Percentiles rank a stretch among this genome's conserved stretches.
Conservation (phyloP, 2,329 filamentous ascomycete species). For the Calonectria pseudoreteaudii region DNA sequence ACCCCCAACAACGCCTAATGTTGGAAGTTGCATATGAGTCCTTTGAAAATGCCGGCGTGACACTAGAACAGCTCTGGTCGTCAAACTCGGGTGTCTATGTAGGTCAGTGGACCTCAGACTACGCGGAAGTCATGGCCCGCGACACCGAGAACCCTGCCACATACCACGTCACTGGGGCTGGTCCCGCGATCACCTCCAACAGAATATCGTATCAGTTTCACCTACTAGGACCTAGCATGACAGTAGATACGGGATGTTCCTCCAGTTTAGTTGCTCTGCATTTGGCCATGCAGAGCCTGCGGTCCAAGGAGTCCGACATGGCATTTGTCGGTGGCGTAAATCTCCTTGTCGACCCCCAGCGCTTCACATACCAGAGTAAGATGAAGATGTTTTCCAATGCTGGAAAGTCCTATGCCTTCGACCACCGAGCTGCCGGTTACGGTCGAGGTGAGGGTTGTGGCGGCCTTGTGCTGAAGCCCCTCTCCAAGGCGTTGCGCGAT, state of each 20-base stretch:
- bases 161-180: conserved; percentile 59
- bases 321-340: conserved; percentile 46
- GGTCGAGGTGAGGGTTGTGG: conserved; percentile 60
- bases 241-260: conserved; percentile 64
- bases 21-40: conserved; percentile 44
- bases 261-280: conserved; percentile 61
- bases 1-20: conserved; percentile 43
- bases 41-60: conserved; percentile 48
- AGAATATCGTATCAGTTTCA: conserved; percentile 63
- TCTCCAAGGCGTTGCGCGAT: conserved; percentile 55
- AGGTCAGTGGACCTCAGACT: conserved; percentile 42
- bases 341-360: conserved; percentile 39
- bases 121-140: conserved; percentile 37
- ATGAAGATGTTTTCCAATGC: conserved; percentile 40
- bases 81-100: conserved; percentile 45
- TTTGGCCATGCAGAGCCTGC: conserved; percentile 52
- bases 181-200: conserved; percentile 56
- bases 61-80: conserved; percentile 41
- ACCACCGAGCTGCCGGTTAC: conserved; percentile 59
- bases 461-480: conserved; percentile 56
- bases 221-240: conserved; percentile 59
- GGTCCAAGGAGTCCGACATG: conserved; percentile 45
- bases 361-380: conserved; percentile 39
- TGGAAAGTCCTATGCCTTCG: conserved; percentile 51
- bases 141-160: conserved; percentile 57